phyloP scores from a whole-genome alignment of 306 rosid genomes.

The Canavalia ensiformis region DNA sequence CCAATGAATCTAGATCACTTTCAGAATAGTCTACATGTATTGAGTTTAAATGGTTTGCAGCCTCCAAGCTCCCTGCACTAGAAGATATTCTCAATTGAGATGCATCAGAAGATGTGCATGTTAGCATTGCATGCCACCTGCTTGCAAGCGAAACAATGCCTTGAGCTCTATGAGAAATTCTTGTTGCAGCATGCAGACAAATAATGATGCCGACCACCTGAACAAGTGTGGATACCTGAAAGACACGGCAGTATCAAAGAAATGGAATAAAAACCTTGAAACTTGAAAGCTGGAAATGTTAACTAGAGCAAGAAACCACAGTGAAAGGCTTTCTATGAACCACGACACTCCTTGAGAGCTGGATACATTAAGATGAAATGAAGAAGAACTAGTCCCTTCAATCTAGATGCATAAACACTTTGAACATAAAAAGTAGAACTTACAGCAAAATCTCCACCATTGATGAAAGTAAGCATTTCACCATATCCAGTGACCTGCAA shows the following conservation, averaged over 20 bases:
- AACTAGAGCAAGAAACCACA: slow-evolving; percentile 17
- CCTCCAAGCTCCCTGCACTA: slow-evolving; percentile 55
- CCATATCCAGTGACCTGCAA: slow-evolving; percentile 68
- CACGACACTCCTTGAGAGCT: neutral
- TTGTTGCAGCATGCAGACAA: slow-evolving; percentile 85
- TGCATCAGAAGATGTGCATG: slow-evolving; percentile 66
- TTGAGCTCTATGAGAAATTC: slow-evolving; percentile 88
- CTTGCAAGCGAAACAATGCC: slow-evolving; percentile 75
- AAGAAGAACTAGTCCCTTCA: slow-evolving; percentile 3
- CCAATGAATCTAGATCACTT: slow-evolving; percentile 78
- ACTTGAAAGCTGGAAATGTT: neutral
- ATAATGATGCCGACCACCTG: slow-evolving; percentile 84
- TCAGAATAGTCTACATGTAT: slow-evolving; percentile 66
- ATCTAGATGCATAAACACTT: slow-evolving; percentile 36
- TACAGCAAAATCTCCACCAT: slow-evolving; percentile 92
- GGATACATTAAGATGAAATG: neutral
- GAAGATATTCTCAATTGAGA: slow-evolving; percentile 59
- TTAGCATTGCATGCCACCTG: slow-evolving; percentile 81
- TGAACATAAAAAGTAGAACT: slow-evolving; percentile 50
- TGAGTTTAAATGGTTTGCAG: slow-evolving; percentile 55
- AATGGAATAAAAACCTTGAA: neutral
- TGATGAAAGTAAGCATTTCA: slow-evolving; percentile 60
- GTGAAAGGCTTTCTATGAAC: slow-evolving; percentile 9
- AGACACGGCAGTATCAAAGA: slow-evolving; percentile 18
- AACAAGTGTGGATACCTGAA: slow-evolving; percentile 79